These are phyloP conservation scores for Pestalotiopsis sp. DNA, from an alignment of 2,329 filamentous ascomycete genomes.

Conservation along the genomic window DNA sequence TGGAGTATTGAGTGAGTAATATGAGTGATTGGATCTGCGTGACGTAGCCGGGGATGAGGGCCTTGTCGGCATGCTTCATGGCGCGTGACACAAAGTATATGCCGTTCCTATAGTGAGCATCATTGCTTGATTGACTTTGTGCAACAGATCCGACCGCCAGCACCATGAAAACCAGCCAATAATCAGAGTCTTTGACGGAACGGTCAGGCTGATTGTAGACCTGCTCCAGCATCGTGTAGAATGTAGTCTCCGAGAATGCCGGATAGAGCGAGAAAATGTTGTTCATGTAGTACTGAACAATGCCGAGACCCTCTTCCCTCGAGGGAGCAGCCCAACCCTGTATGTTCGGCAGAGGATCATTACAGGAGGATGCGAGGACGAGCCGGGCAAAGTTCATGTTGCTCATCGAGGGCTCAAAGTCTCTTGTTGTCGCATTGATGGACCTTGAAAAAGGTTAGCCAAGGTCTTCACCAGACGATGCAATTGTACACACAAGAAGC, in stretches of 20 bases:
- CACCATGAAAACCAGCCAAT: conserved; percentile 88
- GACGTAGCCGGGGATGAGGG: conserved; percentile 82
- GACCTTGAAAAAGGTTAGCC: conserved; percentile 56
- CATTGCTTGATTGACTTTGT: conserved; percentile 70
- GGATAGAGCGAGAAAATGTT: conserved; percentile 82
- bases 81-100: conserved; percentile 64
- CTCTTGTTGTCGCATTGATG: conserved; percentile 90
- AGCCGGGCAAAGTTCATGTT: conserved; percentile 93
- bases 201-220: conserved; percentile 74
- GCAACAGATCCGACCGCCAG: conserved; percentile 79
- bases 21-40: conserved; percentile 86
- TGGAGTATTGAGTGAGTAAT: conserved; percentile 84
- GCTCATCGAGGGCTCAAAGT: conserved; percentile 86
- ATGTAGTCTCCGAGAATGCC: conserved; percentile 76
- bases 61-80: conserved; percentile 76
- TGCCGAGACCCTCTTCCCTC: conserved; percentile 66
- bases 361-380: conserved; percentile 79
- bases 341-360: conserved; percentile 69
- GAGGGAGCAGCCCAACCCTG: conserved; percentile 68
- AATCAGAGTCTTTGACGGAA: conserved; percentile 69
- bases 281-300: conserved; percentile 83
- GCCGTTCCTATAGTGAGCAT: conserved; percentile 62
- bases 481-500: conserved; percentile 68
- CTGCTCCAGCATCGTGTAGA: conserved; percentile 79
- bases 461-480: background rate